A percentile compares a stretch with the other conserved stretches of the same genome.
Conservation (phyloP, 371 early-diverging fungal species). For the Mortierella sp. region DNA sequence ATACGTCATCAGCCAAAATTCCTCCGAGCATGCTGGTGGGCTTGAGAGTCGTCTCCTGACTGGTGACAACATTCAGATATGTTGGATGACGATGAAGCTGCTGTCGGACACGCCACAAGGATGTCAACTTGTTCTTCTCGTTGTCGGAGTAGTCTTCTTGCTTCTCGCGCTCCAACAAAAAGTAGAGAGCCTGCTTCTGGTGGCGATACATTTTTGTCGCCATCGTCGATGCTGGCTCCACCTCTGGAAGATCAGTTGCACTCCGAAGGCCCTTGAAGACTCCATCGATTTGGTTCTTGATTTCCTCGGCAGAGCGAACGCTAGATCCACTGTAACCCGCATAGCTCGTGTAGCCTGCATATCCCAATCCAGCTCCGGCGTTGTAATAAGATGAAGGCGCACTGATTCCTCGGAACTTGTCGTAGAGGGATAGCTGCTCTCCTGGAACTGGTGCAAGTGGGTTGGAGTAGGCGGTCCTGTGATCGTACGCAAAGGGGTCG, state of each 20-base stretch:
- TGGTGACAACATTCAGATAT: constrained; percentile 65
- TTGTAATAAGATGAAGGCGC: constrained; percentile 16
- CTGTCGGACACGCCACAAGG: constrained; percentile 50
- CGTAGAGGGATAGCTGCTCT: constrained; percentile 46
- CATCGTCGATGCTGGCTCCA: constrained; percentile 61
- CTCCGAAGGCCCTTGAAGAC: constrained; percentile 68
- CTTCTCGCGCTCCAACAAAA: constrained; percentile 69
- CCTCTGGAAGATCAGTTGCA: constrained; percentile 65
- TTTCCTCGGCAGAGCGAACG: constrained; percentile 54
- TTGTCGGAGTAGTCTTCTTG: constrained; percentile 58
- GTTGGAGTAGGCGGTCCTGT: constrained; percentile 41
- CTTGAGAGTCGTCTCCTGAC: constrained; percentile 48
- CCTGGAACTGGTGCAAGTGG: constrained; percentile 51
- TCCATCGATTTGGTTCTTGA: constrained; percentile 69
- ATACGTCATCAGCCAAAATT: constrained; percentile 53
- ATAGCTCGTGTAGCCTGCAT: constrained; percentile 25
- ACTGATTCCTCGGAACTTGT: constrained; percentile 38
- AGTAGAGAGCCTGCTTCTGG: constrained; percentile 75
- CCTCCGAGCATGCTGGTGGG: constrained; percentile 60
- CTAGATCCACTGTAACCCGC: constrained; percentile 30
- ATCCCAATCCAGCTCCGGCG: constrained; percentile 17
- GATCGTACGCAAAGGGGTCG: constrained; percentile 53
- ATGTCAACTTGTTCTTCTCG: constrained; percentile 53
- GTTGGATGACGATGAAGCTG: constrained; percentile 39
- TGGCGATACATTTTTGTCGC: constrained; percentile 68